Conservation (phyloP, 768 basidiomycete genomes). For the Russula olivacea region DNA sequence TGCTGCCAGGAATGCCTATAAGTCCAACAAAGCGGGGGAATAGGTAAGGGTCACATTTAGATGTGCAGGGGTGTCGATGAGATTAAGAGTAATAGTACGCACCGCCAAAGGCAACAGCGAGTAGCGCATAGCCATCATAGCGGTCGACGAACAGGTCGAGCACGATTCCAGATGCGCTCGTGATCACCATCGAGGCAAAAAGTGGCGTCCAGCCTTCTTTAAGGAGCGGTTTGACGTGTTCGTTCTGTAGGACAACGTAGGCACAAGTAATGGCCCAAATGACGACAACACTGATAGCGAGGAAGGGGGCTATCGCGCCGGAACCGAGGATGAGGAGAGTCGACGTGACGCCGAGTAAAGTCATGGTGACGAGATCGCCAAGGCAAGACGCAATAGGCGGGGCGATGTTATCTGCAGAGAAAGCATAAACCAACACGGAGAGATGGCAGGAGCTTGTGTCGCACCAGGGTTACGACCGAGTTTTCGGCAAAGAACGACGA, state of each 20-base stretch:
- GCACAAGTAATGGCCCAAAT: slow-evolving; percentile 45
- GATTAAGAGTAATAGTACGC: slow-evolving; percentile 26
- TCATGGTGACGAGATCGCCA: slow-evolving; percentile 87
- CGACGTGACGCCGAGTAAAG: slow-evolving; percentile 72
- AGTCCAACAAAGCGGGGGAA: background rate
- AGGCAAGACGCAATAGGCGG: slow-evolving; percentile 90
- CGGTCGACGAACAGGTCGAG: slow-evolving; percentile 83
- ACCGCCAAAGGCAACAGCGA: slow-evolving; percentile 88
- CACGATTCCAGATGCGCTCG: slow-evolving; percentile 83
- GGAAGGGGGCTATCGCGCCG: slow-evolving; percentile 55
- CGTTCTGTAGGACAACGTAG: slow-evolving; percentile 57
- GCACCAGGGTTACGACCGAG: slow-evolving; percentile 79
- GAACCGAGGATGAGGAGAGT: slow-evolving; percentile 62
- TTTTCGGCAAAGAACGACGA: slow-evolving; percentile 73
- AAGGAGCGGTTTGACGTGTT: slow-evolving; percentile 63
- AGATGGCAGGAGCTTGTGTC: slow-evolving; percentile 15
- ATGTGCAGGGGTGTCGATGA: background rate
- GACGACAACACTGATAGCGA: slow-evolving; percentile 47
- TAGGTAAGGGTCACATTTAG: background rate
- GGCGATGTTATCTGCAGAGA: slow-evolving; percentile 78
- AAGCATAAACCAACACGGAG: slow-evolving; percentile 3
- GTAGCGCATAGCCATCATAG: slow-evolving; percentile 81
- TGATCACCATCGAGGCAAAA: slow-evolving; percentile 85
- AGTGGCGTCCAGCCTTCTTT: slow-evolving; percentile 86
- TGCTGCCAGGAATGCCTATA: slow-evolving; percentile 76